A percentile compares a stretch with the other conserved stretches of the same genome.
Evolutionary conservation across 73 alveolate genomes (phyloP).

Genomic region (Paraurostyla sp.): DNA sequence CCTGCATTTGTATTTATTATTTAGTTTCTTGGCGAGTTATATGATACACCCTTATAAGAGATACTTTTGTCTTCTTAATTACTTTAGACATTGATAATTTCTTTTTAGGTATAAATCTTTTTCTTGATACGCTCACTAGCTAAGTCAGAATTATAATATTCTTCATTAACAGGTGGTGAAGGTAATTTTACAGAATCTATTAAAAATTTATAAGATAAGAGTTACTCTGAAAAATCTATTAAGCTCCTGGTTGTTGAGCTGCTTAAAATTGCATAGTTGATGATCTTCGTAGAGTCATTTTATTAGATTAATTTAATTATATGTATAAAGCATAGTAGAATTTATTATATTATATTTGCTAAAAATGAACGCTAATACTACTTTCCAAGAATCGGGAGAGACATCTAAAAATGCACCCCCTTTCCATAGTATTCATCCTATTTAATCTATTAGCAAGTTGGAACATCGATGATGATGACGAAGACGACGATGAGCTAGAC

Average conservation of each 20-base stretch:
- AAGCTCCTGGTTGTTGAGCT: background rate
- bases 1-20: no score
- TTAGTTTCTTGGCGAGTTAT: no score
- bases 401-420: background rate
- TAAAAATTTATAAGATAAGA: background rate
- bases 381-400: background rate
- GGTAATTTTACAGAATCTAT: background rate
- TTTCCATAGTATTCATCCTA: background rate
- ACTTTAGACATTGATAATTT: background rate
- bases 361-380: background rate
- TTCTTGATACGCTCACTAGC: background rate
- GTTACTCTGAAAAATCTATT: background rate
- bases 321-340: background rate
- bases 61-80: background rate
- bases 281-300: background rate
- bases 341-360: background rate
- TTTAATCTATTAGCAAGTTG: background rate
- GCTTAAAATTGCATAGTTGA: background rate
- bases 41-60: no score
- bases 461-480: slow-evolving; percentile 15
- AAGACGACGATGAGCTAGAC: background rate
- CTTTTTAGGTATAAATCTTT: background rate
- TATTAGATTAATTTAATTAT: background rate
- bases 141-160: background rate
- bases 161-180: background rate